Percentiles rank a stretch among this genome's conserved stretches.
Evolutionary conservation across 176 grass and related monocot species (phyloP).

Genomic region (Carex pumila): DNA sequence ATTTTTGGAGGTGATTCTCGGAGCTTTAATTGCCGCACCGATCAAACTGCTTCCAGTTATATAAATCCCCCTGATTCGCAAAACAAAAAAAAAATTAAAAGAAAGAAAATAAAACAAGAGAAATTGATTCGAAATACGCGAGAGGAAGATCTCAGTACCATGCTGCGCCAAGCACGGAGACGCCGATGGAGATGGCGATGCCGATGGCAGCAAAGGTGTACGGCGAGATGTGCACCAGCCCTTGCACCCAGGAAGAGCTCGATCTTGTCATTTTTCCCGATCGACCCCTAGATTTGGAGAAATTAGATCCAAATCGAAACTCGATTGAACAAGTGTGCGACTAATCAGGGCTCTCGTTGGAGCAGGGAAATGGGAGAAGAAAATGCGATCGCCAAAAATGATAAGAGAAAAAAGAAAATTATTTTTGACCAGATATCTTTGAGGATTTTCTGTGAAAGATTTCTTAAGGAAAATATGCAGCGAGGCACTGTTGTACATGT

Average conservation of each 20-base stretch:
- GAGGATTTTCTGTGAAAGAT: neutral
- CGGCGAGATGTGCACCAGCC: constrained; percentile 85
- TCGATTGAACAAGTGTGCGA: neutral
- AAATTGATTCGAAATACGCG: neutral
- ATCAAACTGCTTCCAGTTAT: constrained; percentile 98
- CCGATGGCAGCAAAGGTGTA: constrained; percentile 95
- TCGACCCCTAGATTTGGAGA: neutral
- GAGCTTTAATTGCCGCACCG: constrained; percentile 89
- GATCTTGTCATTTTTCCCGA: constrained; percentile 46
- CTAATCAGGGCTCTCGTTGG: neutral
- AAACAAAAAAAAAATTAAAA: neutral
- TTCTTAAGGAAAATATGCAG: neutral
- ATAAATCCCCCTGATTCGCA: constrained; percentile 77
- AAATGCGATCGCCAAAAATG: constrained; percentile 1
- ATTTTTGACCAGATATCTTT: neutral
- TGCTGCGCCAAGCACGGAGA: constrained; percentile 92
- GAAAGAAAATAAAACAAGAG: neutral
- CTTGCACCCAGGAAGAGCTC: constrained; percentile 75
- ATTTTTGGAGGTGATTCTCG: constrained; percentile 98
- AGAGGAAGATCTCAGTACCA: constrained; percentile 28
- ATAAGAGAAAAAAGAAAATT: neutral
- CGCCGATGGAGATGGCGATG: constrained; percentile 96
- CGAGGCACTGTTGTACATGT: neutral
- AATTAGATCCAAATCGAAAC: constrained; percentile 3
- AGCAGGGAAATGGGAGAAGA: neutral